phyloP scores from a whole-genome alignment of 108 stramenopile species.

The Nitzschia inconspicua region DNA sequence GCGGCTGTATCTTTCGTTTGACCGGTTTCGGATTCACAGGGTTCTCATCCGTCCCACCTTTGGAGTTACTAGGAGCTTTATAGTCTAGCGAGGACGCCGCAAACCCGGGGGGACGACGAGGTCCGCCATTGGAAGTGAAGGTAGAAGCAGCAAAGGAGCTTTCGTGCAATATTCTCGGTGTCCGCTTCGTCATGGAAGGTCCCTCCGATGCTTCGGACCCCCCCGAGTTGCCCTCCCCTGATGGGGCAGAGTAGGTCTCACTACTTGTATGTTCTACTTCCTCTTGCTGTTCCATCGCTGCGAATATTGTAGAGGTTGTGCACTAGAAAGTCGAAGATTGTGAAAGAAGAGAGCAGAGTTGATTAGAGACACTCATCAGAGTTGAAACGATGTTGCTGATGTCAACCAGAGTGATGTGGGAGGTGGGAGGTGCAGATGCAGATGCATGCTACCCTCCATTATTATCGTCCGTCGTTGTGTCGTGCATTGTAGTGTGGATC shows the following conservation, averaged over 20 bases:
- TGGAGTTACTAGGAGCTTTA: background rate
- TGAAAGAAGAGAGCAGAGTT: too few species aligned
- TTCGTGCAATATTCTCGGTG: slow-evolving; percentile 5
- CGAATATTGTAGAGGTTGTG: too few species aligned
- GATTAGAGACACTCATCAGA: too few species aligned
- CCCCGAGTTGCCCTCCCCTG: background rate
- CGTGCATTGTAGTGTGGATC: too few species aligned
- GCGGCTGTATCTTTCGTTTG: background rate
- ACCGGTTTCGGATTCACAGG: too few species aligned
- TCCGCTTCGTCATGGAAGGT: background rate
- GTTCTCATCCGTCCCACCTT: slow-evolving; percentile 3
- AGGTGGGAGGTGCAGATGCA: too few species aligned
- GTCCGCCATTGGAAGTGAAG: background rate
- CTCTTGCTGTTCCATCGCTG: slow-evolving; percentile 4
- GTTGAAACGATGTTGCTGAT: too few species aligned
- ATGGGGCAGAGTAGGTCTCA: background rate
- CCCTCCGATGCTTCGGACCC: background rate
- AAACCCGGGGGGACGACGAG: slow-evolving; percentile 7
- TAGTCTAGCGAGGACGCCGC: slow-evolving; percentile 14
- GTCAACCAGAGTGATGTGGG: too few species aligned
- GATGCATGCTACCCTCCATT: too few species aligned
- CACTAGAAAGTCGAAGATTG: too few species aligned
- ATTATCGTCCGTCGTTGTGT: too few species aligned
- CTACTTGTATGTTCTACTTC: background rate
- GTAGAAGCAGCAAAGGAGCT: slow-evolving; percentile 6